Conservation (phyloP, 2,329 filamentous ascomycete species). For the Sporothrix variecibatus region DNA sequence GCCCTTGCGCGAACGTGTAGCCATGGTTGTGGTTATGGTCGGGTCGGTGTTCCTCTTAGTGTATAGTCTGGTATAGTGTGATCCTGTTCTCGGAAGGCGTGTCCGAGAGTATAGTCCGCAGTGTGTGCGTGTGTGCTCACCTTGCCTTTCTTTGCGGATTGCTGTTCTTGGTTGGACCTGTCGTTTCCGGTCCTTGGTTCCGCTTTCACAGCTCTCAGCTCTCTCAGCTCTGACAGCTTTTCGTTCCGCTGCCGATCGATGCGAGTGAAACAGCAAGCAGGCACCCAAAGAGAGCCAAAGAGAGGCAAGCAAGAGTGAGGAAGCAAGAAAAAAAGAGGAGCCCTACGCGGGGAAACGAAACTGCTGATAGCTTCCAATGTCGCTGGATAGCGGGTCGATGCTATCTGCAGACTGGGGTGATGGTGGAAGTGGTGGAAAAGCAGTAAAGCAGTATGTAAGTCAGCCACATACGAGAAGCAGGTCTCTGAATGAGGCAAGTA, state of each 20-base stretch:
- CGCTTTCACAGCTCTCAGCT: background rate
- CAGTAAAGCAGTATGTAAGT: background rate
- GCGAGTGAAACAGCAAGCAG: background rate
- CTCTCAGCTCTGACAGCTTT: background rate
- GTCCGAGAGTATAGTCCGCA: background rate
- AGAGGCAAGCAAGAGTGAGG: background rate
- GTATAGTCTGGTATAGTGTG: background rate
- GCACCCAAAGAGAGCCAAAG: background rate
- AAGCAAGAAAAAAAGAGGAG: background rate
- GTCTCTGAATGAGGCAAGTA: background rate
- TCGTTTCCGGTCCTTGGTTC: background rate
- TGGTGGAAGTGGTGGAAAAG: background rate
- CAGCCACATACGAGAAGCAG: background rate
- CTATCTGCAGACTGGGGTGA: conserved; percentile 5
- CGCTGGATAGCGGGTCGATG: conserved; percentile 10
- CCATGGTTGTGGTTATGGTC: too few species aligned
- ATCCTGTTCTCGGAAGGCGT: background rate
- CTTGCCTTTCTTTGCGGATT: background rate
- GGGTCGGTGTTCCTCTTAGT: background rate
- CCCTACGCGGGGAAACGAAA: background rate
- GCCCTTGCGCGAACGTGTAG: conserved; percentile 30
- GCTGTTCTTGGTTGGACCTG: background rate
- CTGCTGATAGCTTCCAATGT: conserved; percentile 15
- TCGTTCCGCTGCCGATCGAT: conserved; percentile 16
- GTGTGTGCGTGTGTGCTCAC: background rate